Conservation (phyloP, 2,329 filamentous ascomycete genomes). For the Aspergillus viridinutans region DNA sequence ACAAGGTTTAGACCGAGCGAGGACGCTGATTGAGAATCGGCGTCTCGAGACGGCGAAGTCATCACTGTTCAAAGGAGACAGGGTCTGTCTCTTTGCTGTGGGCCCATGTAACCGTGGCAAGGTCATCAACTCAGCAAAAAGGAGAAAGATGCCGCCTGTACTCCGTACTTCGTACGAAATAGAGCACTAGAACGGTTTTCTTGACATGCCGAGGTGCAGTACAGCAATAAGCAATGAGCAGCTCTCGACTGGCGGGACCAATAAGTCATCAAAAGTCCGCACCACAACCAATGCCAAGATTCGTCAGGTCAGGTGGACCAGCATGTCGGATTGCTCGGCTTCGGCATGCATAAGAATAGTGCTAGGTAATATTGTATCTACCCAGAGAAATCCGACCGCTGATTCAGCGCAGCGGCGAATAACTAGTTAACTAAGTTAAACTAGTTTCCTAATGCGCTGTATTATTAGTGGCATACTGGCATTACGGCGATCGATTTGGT, state of each 20-base stretch:
- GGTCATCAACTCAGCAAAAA: neutral
- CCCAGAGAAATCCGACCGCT: neutral
- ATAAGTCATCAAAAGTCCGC: neutral
- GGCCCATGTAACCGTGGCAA: neutral
- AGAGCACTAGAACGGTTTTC: neutral
- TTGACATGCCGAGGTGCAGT: neutral
- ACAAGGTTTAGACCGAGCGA: conserved; percentile 16
- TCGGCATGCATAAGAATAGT: neutral
- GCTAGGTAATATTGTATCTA: no score
- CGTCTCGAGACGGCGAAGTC: neutral
- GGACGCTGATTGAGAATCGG: conserved; percentile 8
- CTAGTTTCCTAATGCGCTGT: neutral
- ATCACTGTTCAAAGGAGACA: neutral
- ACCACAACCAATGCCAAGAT: neutral
- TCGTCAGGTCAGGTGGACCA: neutral
- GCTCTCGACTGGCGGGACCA: neutral
- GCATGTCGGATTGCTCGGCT: neutral
- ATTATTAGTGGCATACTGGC: neutral
- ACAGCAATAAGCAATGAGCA: neutral
- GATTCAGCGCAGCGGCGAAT: neutral
- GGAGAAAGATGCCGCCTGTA: neutral
- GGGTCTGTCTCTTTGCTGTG: neutral
- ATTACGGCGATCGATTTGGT: neutral
- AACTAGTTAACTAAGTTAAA: neutral
- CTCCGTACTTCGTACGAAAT: neutral